Base-by-base conservation (phyloP, 1,284 basidiomycete genomes). In the Tilletia horrida region DNA sequence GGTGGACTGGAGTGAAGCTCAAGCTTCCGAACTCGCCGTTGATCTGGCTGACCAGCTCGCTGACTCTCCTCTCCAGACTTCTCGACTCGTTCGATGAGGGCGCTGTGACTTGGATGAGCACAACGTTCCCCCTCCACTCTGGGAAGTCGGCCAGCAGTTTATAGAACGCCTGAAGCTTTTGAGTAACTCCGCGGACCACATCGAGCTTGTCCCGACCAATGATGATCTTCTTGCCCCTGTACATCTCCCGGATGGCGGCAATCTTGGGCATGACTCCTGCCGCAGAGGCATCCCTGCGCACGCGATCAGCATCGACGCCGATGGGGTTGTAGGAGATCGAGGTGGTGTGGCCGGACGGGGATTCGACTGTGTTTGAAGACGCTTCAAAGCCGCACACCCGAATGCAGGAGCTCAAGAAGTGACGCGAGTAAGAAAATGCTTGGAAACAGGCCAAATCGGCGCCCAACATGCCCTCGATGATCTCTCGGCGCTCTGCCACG, bases 151-250 rank as follows among this genome's bases (percentile, higher is more conserved):
- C 88, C 23, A 99, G 84, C 71, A 99, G 88, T 81, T 95, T 93
- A 83, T 97, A 91, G 81, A 97, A 99, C 0, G 95, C 94, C 70
- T 92, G 91, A 40, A 98, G 87, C 87, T 98, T 98, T 84, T 97
- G 95, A 72, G 97, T 85, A 29, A 99, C 92, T 66, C 95, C 95
- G 84, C 97, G 97, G 74, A 97, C 94, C 16, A 94, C 92, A 79
- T 99, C 96, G 48, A 98, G 87, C 85, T 99, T 99, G 84, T 99
- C 95, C n/a, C 96, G 87, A 14, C 93, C 95, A 35, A 99, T 91
- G 69, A 99, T 93, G 79, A 99, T 97, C 87, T 97, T 97, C 86
- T 97, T 97, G 76, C 91, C 93, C 76, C 91, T 89, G 83, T 99
- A 99, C 59, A 97, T 84, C 43, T 89, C 86, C 45, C 88, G 86